Base-by-base conservation (phyloP, 192 early-diverging fungal species). In the Gryganskiella cystojenkinii region DNA sequence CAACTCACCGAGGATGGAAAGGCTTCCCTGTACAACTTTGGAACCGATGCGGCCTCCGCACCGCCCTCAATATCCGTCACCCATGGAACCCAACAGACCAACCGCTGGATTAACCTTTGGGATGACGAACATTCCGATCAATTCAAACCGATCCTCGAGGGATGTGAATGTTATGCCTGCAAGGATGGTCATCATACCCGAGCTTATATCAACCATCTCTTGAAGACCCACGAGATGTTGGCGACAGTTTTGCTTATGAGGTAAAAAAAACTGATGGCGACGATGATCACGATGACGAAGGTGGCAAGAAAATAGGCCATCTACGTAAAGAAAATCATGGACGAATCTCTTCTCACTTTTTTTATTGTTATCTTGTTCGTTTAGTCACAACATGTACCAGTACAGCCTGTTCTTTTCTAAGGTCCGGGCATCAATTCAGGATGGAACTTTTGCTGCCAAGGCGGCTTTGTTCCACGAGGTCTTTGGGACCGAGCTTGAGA, bases 211-310 rank as follows among this genome's bases (percentile, higher is more conserved):
- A 88, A 92, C 74, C 93, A 94, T 51, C 82, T 94, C 55, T 66
- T 92, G 49, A 83, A 79, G 40, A 83, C 92, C 15, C 88, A 89
- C 43, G 93, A 94, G 75, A 94, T 94, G 93, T 81, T 94, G 45
- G 92, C 85, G 19, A 85, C 85, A 0, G 90, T 94, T 19, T 79
- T 94, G 34, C 80, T 94, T 42, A 91, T 92, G 87, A 83, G 83
- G 87, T 88, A 81, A 27, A 20, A 20, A 4, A 4, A 10, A 34
- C 17, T 56, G 7, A 3, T 40, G 20, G 40, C 13, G 15, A 14
- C 53, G 13, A 27, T 27, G n/a, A n/a, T n/a, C n/a, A n/a, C n/a
- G n/a, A n/a, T n/a, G n/a, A n/a, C n/a, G n/a, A n/a, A n/a, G n/a
- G n/a, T n/a, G n/a, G n/a, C n/a, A n/a, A n/a, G n/a, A n/a, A n/a